Evolutionary conservation across 768 basidiomycete species (phyloP).

Genomic region (Boletus reticulatus): DNA sequence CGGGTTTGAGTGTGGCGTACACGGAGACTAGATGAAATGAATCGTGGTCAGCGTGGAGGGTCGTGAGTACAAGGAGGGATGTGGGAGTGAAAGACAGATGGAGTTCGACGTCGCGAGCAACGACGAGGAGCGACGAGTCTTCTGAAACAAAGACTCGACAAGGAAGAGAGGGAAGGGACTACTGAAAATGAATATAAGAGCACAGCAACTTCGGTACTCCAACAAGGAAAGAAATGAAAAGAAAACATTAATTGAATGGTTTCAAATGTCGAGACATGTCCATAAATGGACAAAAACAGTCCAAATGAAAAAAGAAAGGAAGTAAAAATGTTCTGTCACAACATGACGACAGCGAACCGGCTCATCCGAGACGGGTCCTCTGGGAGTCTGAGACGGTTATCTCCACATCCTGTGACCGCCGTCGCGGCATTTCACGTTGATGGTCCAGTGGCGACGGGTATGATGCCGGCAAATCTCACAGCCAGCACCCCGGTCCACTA

Average conservation of each 20-base stretch:
- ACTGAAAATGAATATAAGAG: constrained; percentile 34
- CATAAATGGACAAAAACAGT: constrained; percentile 9
- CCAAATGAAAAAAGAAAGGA: constrained; percentile 8
- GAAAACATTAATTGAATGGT: constrained; percentile 2
- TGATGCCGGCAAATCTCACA: constrained; percentile 22
- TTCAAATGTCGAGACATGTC: constrained; percentile 13
- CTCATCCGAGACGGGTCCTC: constrained; percentile 29
- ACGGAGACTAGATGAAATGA: constrained; percentile 27
- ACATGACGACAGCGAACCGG: constrained; percentile 22
- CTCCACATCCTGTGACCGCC: constrained; percentile 16
- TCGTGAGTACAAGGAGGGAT: constrained; percentile 30
- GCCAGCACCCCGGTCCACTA: constrained; percentile 2
- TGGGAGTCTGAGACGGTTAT: constrained; percentile 20
- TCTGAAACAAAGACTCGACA: constrained; percentile 24
- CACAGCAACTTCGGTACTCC: constrained; percentile 23
- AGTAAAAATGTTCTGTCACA: constrained; percentile 11
- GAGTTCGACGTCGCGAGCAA: constrained; percentile 20
- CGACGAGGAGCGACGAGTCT: constrained; percentile 25
- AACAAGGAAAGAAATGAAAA: constrained; percentile 4
- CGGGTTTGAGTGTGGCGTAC: constrained; percentile 34
- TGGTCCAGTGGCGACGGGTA: constrained; percentile 5
- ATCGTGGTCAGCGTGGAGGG: constrained; percentile 40
- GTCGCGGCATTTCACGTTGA: constrained; percentile 13
- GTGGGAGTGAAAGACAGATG: constrained; percentile 19
- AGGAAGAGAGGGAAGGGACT: constrained; percentile 21